phyloP scores from a whole-genome alignment of 345 rosid genomes.

The Dovyalis caffra region DNA sequence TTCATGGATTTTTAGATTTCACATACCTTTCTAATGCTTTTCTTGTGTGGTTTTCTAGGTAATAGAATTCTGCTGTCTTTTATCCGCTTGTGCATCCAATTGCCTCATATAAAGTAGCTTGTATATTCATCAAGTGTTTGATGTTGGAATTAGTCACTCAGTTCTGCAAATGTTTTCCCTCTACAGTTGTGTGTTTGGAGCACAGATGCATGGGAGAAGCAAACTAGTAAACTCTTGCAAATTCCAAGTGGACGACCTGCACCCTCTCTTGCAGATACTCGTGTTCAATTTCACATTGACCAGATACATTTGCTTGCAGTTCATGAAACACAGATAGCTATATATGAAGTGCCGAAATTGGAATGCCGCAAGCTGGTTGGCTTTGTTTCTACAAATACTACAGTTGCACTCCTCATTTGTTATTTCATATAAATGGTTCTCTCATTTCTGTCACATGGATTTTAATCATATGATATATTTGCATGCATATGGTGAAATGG shows the following conservation, averaged over 20 bases:
- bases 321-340: slow-evolving; percentile 80
- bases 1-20: too few species aligned
- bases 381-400: neutral
- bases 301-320: slow-evolving; percentile 64
- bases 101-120: neutral
- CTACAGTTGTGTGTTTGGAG: slow-evolving; percentile 79
- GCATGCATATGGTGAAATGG: neutral
- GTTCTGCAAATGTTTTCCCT: neutral
- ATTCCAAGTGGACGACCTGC: slow-evolving; percentile 45
- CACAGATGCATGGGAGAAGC: slow-evolving; percentile 77
- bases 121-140: neutral
- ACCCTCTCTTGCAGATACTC: slow-evolving; percentile 64
- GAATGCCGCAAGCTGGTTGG: slow-evolving; percentile 61
- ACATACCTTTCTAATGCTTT: neutral
- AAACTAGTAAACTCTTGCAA: slow-evolving; percentile 50
- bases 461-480: too few species aligned
- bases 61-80: neutral
- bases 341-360: slow-evolving; percentile 62
- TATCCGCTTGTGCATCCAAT: neutral
- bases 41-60: slow-evolving; percentile 1
- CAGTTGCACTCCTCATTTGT: neutral
- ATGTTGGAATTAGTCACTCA: neutral
- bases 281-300: slow-evolving; percentile 73
- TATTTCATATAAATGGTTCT: neutral
- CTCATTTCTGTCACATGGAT: neutral